Conservation (phyloP, 805 yeast genomes). For the Vanderwaltozyma verrucispora region DNA sequence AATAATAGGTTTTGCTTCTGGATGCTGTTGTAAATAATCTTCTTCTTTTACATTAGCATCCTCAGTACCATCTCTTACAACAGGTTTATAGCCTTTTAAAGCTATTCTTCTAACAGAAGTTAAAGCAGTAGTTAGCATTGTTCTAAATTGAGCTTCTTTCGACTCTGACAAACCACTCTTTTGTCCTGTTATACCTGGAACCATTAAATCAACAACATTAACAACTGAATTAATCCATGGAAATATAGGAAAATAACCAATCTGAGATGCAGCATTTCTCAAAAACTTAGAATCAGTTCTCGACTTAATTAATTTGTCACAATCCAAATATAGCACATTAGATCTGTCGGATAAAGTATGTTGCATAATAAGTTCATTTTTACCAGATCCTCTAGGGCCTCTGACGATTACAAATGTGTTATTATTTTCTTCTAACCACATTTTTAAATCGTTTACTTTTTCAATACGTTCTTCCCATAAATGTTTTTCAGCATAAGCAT, state of each 20-base stretch:
- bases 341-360: conserved; percentile 51
- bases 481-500: conserved; percentile 17
- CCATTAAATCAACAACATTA: conserved; percentile 69
- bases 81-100: conserved; percentile 34
- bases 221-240: conserved; percentile 84
- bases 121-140: conserved; percentile 62
- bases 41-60: conserved; percentile 49
- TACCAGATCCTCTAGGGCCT: conserved; percentile 97
- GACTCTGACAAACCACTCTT: conserved; percentile 82
- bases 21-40: conserved; percentile 74
- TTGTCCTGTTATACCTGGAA: conserved; percentile 88
- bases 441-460: conserved; percentile 53
- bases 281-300: conserved; percentile 65
- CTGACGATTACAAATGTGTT: conserved; percentile 80
- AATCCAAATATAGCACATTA: conserved; percentile 62
- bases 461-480: conserved; percentile 68
- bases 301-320: conserved; percentile 63
- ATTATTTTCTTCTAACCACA: conserved; percentile 83
- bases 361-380: conserved; percentile 63
- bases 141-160: conserved; percentile 70
- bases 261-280: conserved; percentile 54
- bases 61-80: conserved; percentile 24
- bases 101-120: conserved; percentile 66
- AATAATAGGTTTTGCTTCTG: conserved; percentile 75
- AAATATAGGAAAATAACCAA: conserved; percentile 90